Conservation (phyloP, 2,329 filamentous ascomycete species). For the Fusarium algeriense region DNA sequence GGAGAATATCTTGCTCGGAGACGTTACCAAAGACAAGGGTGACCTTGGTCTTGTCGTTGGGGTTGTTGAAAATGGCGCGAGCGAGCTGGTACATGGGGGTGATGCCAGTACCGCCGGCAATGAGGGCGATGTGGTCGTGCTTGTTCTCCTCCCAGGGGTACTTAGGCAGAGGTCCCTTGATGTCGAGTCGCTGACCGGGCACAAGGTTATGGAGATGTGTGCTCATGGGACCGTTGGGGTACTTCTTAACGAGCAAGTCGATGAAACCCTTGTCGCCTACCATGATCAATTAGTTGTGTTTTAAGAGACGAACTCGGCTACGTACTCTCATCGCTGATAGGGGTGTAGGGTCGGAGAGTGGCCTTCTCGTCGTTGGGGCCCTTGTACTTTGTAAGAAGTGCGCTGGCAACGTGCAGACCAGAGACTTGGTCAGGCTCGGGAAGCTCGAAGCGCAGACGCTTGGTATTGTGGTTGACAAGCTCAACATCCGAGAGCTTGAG, state of each 20-base stretch:
- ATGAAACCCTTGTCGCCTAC: slow-evolving; percentile 82
- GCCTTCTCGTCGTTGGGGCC: slow-evolving; percentile 85
- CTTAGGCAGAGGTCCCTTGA: slow-evolving; percentile 97
- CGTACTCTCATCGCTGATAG: slow-evolving; percentile 85
- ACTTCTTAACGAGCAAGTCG: slow-evolving; percentile 92
- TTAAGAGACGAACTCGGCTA: background rate
- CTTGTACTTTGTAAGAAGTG: slow-evolving; percentile 92
- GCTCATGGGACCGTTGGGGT: slow-evolving; percentile 92
- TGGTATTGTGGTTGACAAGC: slow-evolving; percentile 92
- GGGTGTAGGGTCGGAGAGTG: slow-evolving; percentile 92
- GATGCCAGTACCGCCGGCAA: slow-evolving; percentile 97
- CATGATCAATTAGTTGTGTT: slow-evolving; percentile 18
- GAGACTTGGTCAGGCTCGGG: slow-evolving; percentile 87
- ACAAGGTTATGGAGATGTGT: slow-evolving; percentile 86
- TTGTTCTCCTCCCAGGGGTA: slow-evolving; percentile 92
- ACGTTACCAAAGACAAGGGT: slow-evolving; percentile 95
- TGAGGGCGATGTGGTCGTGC: slow-evolving; percentile 86
- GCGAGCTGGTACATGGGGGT: slow-evolving; percentile 98
- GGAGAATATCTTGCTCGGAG: slow-evolving; percentile 87
- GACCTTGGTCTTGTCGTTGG: slow-evolving; percentile 96
- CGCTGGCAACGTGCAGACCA: slow-evolving; percentile 85
- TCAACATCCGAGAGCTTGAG: slow-evolving; percentile 84
- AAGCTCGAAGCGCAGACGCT: slow-evolving; percentile 89
- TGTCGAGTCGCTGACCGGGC: slow-evolving; percentile 83
- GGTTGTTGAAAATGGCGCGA: slow-evolving; percentile 94